These are phyloP conservation scores for Chlorella ohadii DNA, from an alignment of 139 green algal genomes.

Conservation along the genomic window DNA sequence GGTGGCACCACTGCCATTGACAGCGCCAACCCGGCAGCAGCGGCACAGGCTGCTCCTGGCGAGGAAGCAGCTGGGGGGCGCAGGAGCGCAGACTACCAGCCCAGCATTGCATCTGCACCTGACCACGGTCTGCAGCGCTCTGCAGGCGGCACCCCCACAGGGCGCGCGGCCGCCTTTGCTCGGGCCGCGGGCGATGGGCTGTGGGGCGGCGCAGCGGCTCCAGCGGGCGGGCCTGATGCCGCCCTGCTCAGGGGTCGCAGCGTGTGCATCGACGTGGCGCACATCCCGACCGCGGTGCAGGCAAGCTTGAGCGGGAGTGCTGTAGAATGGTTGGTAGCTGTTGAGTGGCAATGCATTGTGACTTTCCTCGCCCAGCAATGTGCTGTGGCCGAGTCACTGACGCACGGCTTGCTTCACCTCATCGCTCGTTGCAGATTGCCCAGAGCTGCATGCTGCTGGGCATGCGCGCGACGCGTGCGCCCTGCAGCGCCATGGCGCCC, in stretches of 20 bases:
- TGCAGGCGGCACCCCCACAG: neutral
- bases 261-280: conserved; percentile 33
- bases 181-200: too few species aligned
- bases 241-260: neutral
- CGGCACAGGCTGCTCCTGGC: too few species aligned
- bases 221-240: neutral
- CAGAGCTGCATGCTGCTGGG: conserved; percentile 42
- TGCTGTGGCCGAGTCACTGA: too few species aligned
- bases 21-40: too few species aligned
- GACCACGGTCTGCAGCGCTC: neutral
- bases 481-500: neutral
- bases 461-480: conserved; percentile 30
- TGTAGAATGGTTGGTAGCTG: too few species aligned
- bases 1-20: too few species aligned
- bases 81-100: too few species aligned
- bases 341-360: too few species aligned
- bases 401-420: neutral
- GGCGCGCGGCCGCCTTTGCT: neutral
- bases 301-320: neutral
- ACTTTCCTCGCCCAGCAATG: too few species aligned
- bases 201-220: neutral
- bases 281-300: conserved; percentile 20
- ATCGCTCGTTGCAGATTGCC: conserved; percentile 12
- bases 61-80: too few species aligned
- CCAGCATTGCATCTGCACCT: too few species aligned